Conservation (phyloP, 2,329 filamentous ascomycete genomes). For the Fusarium phyllophilum region DNA sequence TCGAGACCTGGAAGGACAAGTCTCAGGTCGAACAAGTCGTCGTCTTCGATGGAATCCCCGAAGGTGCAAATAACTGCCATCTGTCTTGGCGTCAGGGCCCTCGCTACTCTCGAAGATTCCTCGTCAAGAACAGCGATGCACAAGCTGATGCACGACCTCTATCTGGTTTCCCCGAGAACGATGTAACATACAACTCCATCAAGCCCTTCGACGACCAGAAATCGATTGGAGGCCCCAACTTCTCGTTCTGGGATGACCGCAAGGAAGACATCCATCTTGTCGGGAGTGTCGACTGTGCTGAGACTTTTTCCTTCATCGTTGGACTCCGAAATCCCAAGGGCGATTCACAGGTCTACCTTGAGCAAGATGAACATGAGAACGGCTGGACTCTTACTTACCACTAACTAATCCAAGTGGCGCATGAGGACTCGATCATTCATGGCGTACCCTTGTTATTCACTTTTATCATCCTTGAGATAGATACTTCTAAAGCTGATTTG, state of each 20-base stretch:
- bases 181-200: slow-evolving; percentile 40
- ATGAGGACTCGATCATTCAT: background rate
- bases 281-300: slow-evolving; percentile 41
- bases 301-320: slow-evolving; percentile 45
- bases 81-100: slow-evolving; percentile 50
- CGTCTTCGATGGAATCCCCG: slow-evolving; percentile 48
- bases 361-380: slow-evolving; percentile 44
- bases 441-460: background rate
- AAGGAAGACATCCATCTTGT: slow-evolving; percentile 29
- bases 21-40: slow-evolving; percentile 46
- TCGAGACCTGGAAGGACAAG: slow-evolving; percentile 37
- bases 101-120: slow-evolving; percentile 51
- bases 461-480: too few relatives aligned
- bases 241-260: slow-evolving; percentile 44
- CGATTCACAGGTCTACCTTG: slow-evolving; percentile 44
- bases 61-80: slow-evolving; percentile 40
- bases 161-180: slow-evolving; percentile 35
- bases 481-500: too few relatives aligned
- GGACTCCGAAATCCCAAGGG: slow-evolving; percentile 28
- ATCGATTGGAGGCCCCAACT: slow-evolving; percentile 39
- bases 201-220: slow-evolving; percentile 34
- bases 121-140: slow-evolving; percentile 46
- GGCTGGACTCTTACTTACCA: slow-evolving; percentile 41
- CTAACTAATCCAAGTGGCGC: background rate
- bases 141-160: slow-evolving; percentile 39